Evolutionary conservation across 1,139 yeast genomes (phyloP).

Genomic region (Geotrichum armillariae): DNA sequence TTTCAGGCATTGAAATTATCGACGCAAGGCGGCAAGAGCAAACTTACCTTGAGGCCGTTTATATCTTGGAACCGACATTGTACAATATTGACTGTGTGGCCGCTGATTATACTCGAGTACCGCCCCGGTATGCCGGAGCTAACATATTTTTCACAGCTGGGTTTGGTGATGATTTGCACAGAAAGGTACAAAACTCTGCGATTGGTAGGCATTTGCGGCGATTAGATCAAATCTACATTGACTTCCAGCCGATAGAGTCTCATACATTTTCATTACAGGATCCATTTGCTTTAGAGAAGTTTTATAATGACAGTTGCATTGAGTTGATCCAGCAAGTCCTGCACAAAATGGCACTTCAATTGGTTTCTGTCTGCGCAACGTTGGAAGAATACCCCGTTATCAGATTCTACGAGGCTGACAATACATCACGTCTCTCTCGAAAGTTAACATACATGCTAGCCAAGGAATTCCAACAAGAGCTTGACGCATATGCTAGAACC

Average conservation of each 20-base stretch:
- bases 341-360: constrained; percentile 55
- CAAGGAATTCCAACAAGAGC: constrained; percentile 61
- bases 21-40: constrained; percentile 54
- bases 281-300: constrained; percentile 62
- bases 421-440: constrained; percentile 57
- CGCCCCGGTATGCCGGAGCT: constrained; percentile 58
- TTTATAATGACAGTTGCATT: constrained; percentile 66
- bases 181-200: constrained; percentile 30
- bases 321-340: constrained; percentile 63
- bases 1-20: constrained; percentile 51
- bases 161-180: constrained; percentile 30
- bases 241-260: constrained; percentile 51
- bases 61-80: constrained; percentile 54
- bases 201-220: constrained; percentile 29
- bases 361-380: constrained; percentile 70
- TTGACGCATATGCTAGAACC: constrained; percentile 73
- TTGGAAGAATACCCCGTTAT: constrained; percentile 90
- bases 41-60: constrained; percentile 57
- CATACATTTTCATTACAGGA: constrained; percentile 47
- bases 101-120: constrained; percentile 55
- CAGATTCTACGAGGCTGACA: constrained; percentile 47
- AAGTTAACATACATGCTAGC: constrained; percentile 75
- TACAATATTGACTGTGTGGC: constrained; percentile 58
- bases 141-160: constrained; percentile 61
- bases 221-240: constrained; percentile 37